Evolutionary conservation across 768 basidiomycete genomes (phyloP).

Genomic region (Rhodosporidiobolus odoratus): DNA sequence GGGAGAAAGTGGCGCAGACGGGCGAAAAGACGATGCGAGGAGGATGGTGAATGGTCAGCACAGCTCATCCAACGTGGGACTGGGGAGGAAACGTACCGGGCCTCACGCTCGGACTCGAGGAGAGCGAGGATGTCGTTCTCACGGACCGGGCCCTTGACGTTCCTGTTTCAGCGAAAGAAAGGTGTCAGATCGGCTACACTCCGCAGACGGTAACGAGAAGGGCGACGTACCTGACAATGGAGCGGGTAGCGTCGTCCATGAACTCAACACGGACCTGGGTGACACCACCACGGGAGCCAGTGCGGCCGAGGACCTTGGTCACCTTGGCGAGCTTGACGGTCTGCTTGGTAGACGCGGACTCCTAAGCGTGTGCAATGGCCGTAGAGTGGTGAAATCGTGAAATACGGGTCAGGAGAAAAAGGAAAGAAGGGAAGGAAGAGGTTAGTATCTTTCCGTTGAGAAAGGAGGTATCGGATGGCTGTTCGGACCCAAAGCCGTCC

Average conservation of each 20-base stretch:
- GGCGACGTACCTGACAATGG: conserved; percentile 67
- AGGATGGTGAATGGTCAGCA: neutral
- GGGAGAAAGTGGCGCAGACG: neutral
- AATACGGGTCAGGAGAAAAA: neutral
- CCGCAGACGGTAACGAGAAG: neutral
- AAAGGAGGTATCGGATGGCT: no score
- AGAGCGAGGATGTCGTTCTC: conserved; percentile 94
- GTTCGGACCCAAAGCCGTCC: no score
- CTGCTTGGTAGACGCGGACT: conserved; percentile 59
- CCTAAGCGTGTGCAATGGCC: neutral
- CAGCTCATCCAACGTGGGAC: neutral
- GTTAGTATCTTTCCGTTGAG: no score
- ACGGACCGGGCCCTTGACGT: conserved; percentile 96
- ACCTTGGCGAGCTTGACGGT: conserved; percentile 91
- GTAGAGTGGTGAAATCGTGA: neutral
- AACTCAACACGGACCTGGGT: conserved; percentile 99
- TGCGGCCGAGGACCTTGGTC: conserved; percentile 86
- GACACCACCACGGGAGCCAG: conserved; percentile 97
- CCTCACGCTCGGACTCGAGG: conserved; percentile 97
- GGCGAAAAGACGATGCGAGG: neutral
- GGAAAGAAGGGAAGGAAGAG: neutral
- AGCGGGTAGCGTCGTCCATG: conserved; percentile 91
- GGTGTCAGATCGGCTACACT: neutral
- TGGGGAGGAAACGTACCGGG: conserved; percentile 64
- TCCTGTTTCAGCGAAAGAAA: conserved; percentile 44